Base-by-base conservation (phyloP, 2,329 filamentous ascomycete species). In the Botryosphaeria dothidea region DNA sequence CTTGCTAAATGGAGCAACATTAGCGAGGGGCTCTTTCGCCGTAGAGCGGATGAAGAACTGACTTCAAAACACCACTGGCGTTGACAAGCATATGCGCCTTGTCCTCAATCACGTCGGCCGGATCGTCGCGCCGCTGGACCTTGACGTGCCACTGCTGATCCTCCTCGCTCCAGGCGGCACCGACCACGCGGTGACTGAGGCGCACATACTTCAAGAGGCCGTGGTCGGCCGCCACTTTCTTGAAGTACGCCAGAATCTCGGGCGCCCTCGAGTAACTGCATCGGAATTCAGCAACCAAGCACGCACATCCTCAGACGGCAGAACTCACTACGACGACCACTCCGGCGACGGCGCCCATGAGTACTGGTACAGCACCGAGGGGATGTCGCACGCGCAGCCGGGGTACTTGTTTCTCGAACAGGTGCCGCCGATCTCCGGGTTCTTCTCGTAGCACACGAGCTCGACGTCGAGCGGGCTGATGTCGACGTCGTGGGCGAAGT, bases 391-490 rank as follows among this genome's bases (percentile, higher is more conserved):
- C 1, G 78, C 79, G 66, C 76, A 79, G 5, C 79, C 73, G 43
- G 73, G 73, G 49, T 78, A 78, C 62, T 75, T 70, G 62, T 82
- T 82, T 67, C 81, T 79, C 1, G 80, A 68, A 80, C 81, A 83
- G 4, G 80, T 82, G 2, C 74, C 80, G 57, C 79, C 78, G 29
- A 83, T 71, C 36, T 79, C 76, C 17, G 71, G 66, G 57, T 83
- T 83, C 70, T 82, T 82, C 68, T 83, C 81, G 61, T 82, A 83
- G n/a, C n/a, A n/a, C n/a, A n/a, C n/a, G n/a, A n/a, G n/a, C n/a
- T n/a, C n/a, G n/a, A n/a, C n/a, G n/a, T n/a, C n/a, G n/a, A n/a
- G n/a, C n/a, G n/a, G n/a, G n/a, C n/a, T n/a, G n/a, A n/a, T n/a
- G n/a, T n/a, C n/a, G n/a, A n/a, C n/a, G n/a, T n/a, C n/a, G n/a